These are phyloP conservation scores for Aschersonia sp. DNA, from an alignment of 2,329 filamentous ascomycete genomes.

Conservation along the genomic window DNA sequence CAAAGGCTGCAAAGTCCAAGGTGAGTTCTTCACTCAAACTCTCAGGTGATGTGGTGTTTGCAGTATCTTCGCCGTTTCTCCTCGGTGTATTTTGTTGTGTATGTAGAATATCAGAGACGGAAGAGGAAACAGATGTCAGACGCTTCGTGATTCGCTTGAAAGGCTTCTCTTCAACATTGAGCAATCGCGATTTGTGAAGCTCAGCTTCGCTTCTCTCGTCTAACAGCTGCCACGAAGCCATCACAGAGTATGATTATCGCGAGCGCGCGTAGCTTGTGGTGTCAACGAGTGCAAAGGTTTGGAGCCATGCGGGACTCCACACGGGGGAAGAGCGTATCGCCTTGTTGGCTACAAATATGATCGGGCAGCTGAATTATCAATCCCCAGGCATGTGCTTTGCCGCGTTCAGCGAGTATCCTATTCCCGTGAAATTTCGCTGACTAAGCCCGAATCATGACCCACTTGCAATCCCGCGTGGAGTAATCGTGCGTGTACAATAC, in stretches of 20 bases:
- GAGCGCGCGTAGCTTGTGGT: background rate
- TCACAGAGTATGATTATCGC: constrained; percentile 5
- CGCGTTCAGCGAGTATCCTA: no score
- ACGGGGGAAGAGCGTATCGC: no score
- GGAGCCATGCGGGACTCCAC: no score
- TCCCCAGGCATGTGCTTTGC: no score
- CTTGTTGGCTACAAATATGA: no score
- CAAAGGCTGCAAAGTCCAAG: constrained; percentile 79
- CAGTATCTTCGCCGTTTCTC: constrained; percentile 21
- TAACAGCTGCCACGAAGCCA: constrained; percentile 48
- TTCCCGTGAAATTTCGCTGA: background rate
- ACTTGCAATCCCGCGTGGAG: background rate
- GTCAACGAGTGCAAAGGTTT: no score
- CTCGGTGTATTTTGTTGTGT: background rate
- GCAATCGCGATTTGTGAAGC: constrained; percentile 73
- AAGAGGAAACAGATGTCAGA: constrained; percentile 53
- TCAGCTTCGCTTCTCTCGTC: constrained; percentile 67
- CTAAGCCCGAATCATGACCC: background rate
- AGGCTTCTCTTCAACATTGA: constrained; percentile 82
- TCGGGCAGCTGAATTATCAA: no score
- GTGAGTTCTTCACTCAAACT: constrained; percentile 67
- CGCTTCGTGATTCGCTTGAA: constrained; percentile 82
- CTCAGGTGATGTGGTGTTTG: constrained; percentile 21
- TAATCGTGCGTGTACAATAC: background rate
- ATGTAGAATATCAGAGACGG: constrained; percentile 24